A percentile compares a stretch with the other conserved stretches of the same genome.
Conservation (phyloP, 2,329 filamentous ascomycete genomes). For the Rosellinia necatrix region DNA sequence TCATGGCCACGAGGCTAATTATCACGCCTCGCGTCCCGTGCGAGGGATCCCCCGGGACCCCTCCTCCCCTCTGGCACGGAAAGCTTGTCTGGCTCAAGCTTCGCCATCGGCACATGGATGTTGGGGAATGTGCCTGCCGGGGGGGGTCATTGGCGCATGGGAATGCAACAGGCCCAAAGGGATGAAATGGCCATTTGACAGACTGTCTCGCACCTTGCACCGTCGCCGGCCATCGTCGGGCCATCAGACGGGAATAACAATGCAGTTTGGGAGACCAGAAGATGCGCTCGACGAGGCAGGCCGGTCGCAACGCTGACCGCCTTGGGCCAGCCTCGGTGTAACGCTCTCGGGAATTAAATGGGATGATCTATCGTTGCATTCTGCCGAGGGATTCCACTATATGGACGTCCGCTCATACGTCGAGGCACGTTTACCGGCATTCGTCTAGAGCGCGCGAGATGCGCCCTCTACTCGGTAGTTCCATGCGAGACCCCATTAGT, state of each 20-base stretch:
- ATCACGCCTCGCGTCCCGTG: constrained; percentile 4
- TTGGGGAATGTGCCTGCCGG: background rate
- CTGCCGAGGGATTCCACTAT: constrained; percentile 16
- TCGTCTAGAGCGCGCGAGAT: background rate
- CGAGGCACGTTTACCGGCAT: background rate
- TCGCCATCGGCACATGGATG: constrained; percentile 12
- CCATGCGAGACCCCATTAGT: constrained; percentile 11
- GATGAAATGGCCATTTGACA: constrained; percentile 17
- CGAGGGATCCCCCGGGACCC: background rate
- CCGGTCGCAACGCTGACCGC: background rate
- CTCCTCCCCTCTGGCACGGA: background rate
- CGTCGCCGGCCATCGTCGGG: constrained; percentile 13
- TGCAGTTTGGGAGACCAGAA: no score
- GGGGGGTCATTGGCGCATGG: constrained; percentile 3
- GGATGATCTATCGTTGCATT: constrained; percentile 8
- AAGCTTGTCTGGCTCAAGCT: constrained; percentile 10
- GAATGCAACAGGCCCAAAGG: background rate
- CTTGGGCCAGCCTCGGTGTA: constrained; percentile 3
- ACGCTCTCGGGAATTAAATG: constrained; percentile 13
- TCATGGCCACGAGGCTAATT: constrained; percentile 18
- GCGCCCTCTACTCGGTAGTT: constrained; percentile 10
- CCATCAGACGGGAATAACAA: background rate
- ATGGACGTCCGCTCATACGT: constrained; percentile 6
- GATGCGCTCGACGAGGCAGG: background rate
- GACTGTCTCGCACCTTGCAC: constrained; percentile 14